phyloP scores from a whole-genome alignment of 352 stramenopile species.

The Albugo candida region DNA sequence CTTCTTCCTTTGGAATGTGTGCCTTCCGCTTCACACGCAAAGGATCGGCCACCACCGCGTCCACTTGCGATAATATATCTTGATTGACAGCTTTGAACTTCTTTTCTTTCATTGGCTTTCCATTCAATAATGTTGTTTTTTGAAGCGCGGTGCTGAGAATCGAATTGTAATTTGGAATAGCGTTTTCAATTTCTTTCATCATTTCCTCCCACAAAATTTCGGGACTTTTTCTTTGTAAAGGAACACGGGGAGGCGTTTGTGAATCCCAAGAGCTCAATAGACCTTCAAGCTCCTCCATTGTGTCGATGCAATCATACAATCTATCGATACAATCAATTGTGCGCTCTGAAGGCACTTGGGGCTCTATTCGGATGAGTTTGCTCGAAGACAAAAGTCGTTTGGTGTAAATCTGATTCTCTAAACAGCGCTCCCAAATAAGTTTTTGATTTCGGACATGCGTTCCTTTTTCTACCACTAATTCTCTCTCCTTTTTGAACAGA shows the following conservation, averaged over 20 bases:
- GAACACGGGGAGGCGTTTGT: slow-evolving; percentile 15
- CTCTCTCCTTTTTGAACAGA: slow-evolving; percentile 56
- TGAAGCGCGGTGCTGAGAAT: slow-evolving; percentile 65
- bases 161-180: slow-evolving; percentile 58
- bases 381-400: slow-evolving; percentile 42
- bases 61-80: slow-evolving; percentile 65
- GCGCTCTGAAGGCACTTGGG: slow-evolving; percentile 1
- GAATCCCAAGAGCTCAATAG: slow-evolving; percentile 50
- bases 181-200: slow-evolving; percentile 15
- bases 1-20: slow-evolving; percentile 24
- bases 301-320: slow-evolving; percentile 43
- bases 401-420: slow-evolving; percentile 74
- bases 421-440: slow-evolving; percentile 61
- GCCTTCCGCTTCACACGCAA: slow-evolving; percentile 73
- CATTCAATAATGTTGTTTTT: slow-evolving; percentile 44
- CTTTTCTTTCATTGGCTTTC: slow-evolving; percentile 27
- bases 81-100: slow-evolving; percentile 83
- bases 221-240: slow-evolving; percentile 15
- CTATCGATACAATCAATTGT: slow-evolving; percentile 16
- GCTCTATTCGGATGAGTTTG: slow-evolving; percentile 9
- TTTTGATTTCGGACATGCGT: slow-evolving; percentile 69
- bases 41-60: slow-evolving; percentile 60
- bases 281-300: slow-evolving; percentile 31
- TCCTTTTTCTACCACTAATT: slow-evolving; percentile 56
- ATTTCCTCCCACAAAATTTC: slow-evolving; percentile 40